Conservation (phyloP, 2,329 filamentous ascomycete species). For the Beauveria medogensis region DNA sequence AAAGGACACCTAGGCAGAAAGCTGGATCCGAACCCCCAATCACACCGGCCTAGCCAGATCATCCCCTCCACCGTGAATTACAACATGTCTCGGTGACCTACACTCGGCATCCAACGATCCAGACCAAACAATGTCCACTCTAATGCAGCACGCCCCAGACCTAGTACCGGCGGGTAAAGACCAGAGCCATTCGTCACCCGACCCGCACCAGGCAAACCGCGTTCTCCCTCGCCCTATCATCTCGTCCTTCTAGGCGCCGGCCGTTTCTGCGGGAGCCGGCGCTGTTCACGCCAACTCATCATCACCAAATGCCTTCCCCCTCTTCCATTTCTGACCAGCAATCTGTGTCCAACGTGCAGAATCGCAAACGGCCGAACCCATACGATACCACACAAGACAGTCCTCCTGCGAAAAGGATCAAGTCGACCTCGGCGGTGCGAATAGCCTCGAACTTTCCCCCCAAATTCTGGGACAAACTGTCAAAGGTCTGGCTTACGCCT, state of each 20-base stretch:
- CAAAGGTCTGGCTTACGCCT: conserved; percentile 19
- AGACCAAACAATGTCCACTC: too few species aligned
- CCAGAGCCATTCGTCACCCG: background rate
- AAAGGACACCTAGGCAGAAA: too few species aligned
- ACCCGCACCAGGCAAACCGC: background rate
- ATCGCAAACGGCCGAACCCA: background rate
- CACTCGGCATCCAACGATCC: background rate
- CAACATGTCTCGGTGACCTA: too few species aligned
- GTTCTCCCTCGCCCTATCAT: background rate
- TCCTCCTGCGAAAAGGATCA: background rate
- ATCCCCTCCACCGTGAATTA: too few species aligned
- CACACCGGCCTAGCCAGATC: too few species aligned
- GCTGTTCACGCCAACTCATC: background rate
- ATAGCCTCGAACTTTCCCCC: conserved; percentile 15
- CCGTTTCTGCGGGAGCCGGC: background rate
- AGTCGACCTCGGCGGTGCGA: background rate
- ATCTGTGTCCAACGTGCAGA: background rate
- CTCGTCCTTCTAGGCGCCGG: background rate
- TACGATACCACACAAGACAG: background rate
- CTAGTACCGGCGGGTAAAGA: too few species aligned
- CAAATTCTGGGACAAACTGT: conserved; percentile 16
- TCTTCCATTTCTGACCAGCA: too few species aligned
- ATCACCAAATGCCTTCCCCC: background rate
- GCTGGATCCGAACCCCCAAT: too few species aligned
- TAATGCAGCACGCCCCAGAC: too few species aligned